Conservation (phyloP, 306 rosid species). For the Begonia loranthoides region DNA sequence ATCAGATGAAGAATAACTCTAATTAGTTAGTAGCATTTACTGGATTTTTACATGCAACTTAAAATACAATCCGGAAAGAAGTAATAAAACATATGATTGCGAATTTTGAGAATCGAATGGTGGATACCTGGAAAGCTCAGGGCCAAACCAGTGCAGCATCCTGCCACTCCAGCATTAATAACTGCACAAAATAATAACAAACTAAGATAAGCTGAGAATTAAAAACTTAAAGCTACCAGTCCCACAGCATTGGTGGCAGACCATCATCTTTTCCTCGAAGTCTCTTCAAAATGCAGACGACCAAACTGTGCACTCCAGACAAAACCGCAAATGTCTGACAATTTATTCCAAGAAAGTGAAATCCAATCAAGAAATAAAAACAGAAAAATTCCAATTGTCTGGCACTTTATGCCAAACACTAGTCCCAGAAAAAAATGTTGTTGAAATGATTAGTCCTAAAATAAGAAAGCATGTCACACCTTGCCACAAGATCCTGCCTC, state of each 20-base stretch:
- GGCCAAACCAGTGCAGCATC: conserved; percentile 97
- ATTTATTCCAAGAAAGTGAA: background rate
- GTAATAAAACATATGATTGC: no score
- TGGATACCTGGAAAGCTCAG: conserved; percentile 83
- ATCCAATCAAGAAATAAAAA: background rate
- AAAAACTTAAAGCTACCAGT: background rate
- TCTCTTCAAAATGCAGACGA: conserved; percentile 79
- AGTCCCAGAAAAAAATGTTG: background rate
- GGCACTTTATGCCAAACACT: no score
- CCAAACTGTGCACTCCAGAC: conserved; percentile 96
- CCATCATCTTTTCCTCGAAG: conserved; percentile 97
- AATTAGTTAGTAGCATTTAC: no score
- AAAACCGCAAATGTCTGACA: conserved; percentile 90
- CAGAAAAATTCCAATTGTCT: background rate
- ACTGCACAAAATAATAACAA: conserved; percentile 31
- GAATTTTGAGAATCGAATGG: background rate
- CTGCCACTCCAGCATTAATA: conserved; percentile 94
- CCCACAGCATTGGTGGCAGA: conserved; percentile 15
- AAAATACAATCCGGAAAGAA: no score
- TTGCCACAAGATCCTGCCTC: conserved; percentile 86
- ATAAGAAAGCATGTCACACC: conserved; percentile 26
- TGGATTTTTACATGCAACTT: no score
- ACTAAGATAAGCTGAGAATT: conserved; percentile 1
- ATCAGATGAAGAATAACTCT: no score
- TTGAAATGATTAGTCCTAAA: background rate